phyloP scores from a whole-genome alignment of 2,329 filamentous ascomycete species.

The Eutypella sp. region DNA sequence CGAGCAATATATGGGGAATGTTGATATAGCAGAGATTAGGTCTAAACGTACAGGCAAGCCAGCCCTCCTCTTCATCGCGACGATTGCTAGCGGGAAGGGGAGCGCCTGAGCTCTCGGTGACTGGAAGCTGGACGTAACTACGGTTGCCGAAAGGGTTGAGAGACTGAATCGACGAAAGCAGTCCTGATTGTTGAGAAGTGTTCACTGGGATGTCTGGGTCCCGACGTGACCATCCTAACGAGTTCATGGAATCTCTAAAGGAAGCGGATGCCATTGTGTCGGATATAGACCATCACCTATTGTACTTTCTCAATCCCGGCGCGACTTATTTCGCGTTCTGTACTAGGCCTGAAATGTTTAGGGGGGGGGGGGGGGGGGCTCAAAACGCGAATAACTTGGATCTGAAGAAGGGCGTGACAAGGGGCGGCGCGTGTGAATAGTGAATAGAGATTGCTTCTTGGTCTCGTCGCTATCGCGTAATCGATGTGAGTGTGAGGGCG shows the following conservation, averaged over 20 bases:
- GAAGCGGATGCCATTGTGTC: conserved; percentile 73
- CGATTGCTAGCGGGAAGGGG: conserved; percentile 78
- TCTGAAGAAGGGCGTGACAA: too few relatives aligned
- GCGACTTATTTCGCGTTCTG: too few relatives aligned
- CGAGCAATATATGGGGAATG: too few relatives aligned
- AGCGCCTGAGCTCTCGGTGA: conserved; percentile 74
- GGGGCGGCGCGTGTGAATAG: too few relatives aligned
- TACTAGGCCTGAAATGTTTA: too few relatives aligned
- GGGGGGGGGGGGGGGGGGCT: too few relatives aligned
- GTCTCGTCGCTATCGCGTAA: neutral
- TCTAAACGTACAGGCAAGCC: conserved; percentile 80
- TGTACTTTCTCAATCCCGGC: neutral
- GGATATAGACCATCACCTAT: neutral
- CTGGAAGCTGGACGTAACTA: conserved; percentile 88
- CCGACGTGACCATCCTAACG: conserved; percentile 87
- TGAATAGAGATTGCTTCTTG: too few relatives aligned
- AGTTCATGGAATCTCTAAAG: conserved; percentile 93
- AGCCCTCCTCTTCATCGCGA: conserved; percentile 91
- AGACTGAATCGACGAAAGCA: conserved; percentile 76
- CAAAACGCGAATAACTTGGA: too few relatives aligned
- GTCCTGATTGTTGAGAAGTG: conserved; percentile 64
- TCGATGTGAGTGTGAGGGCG: neutral
- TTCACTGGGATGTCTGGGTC: conserved; percentile 71
- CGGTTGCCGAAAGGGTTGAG: conserved; percentile 82
- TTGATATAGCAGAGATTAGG: conserved; percentile 29